Conservation (phyloP, 2,329 filamentous ascomycete species). For the Cercospora citrullina region DNA sequence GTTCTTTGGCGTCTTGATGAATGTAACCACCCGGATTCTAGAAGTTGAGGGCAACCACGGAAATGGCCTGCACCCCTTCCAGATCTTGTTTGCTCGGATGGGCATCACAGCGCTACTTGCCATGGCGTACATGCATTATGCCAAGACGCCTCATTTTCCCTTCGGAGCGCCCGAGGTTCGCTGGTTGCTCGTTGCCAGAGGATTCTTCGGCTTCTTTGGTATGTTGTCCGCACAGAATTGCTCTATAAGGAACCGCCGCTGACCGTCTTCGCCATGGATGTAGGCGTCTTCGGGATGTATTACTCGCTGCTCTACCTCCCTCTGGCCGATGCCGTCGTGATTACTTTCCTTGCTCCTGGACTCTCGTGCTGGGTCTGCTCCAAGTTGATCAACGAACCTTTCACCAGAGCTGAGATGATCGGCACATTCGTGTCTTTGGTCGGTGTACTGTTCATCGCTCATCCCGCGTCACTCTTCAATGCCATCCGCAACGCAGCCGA, state of each 20-base stretch:
- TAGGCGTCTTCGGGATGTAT: constrained; percentile 71
- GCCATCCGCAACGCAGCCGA: constrained; percentile 34
- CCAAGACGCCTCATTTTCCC: constrained; percentile 66
- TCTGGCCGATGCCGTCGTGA: constrained; percentile 82
- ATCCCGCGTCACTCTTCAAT: constrained; percentile 61
- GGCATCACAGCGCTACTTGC: constrained; percentile 68
- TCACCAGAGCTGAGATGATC: constrained; percentile 73
- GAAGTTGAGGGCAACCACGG: constrained; percentile 67
- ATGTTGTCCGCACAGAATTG: not conserved
- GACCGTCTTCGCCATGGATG: not conserved
- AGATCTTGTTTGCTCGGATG: constrained; percentile 82
- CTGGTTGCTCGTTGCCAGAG: constrained; percentile 66
- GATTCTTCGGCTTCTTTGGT: constrained; percentile 69
- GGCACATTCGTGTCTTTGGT: constrained; percentile 72
- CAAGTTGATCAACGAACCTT: constrained; percentile 72
- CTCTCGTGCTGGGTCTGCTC: constrained; percentile 80
- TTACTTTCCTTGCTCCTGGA: constrained; percentile 81
- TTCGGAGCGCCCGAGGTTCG: constrained; percentile 68
- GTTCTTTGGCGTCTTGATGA: constrained; percentile 83
- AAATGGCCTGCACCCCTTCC: constrained; percentile 75
- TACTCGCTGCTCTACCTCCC: constrained; percentile 75
- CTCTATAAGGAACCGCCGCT: not conserved
- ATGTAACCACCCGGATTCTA: constrained; percentile 73
- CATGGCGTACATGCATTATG: constrained; percentile 68
- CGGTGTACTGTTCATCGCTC: constrained; percentile 81